phyloP scores from a whole-genome alignment of 2,329 filamentous ascomycete species.

The Fusarium agapanthi region DNA sequence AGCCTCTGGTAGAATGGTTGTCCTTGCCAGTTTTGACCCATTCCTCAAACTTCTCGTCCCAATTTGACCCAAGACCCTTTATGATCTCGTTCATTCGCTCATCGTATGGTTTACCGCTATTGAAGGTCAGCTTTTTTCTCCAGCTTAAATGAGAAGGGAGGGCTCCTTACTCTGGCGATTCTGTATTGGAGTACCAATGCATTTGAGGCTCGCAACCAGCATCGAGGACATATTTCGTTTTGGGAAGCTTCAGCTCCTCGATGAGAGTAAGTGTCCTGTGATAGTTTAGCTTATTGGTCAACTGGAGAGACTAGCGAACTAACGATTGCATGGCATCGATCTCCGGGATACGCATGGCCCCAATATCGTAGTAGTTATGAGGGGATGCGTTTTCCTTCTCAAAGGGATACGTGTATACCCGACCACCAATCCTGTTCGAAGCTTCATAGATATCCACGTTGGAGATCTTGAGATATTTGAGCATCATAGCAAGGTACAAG shows the following conservation, averaged over 20 bases:
- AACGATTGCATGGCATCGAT: conserved; percentile 23
- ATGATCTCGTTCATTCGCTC: background rate
- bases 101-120: background rate
- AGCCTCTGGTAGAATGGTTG: conserved; percentile 9
- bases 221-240: background rate
- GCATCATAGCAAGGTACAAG: conserved; percentile 27
- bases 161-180: background rate
- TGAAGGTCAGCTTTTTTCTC: accelerated
- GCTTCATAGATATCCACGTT: conserved; percentile 29
- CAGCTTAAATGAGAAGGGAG: accelerated
- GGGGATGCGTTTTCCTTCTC: background rate
- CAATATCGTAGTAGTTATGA: conserved; percentile 29
- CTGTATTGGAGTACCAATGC: background rate
- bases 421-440: conserved; percentile 7
- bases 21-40: background rate
- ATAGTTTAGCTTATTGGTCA: accelerated
- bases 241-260: background rate
- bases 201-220: background rate
- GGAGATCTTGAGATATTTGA: conserved; percentile 12
- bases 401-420: conserved; percentile 8
- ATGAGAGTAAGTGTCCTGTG: background rate
- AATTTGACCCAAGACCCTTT: background rate
- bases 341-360: conserved; percentile 25
- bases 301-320: accelerated
- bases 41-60: background rate